Evolutionary conservation across 108 stramenopile genomes (phyloP).

Genomic region (Conticribra guillardii): DNA sequence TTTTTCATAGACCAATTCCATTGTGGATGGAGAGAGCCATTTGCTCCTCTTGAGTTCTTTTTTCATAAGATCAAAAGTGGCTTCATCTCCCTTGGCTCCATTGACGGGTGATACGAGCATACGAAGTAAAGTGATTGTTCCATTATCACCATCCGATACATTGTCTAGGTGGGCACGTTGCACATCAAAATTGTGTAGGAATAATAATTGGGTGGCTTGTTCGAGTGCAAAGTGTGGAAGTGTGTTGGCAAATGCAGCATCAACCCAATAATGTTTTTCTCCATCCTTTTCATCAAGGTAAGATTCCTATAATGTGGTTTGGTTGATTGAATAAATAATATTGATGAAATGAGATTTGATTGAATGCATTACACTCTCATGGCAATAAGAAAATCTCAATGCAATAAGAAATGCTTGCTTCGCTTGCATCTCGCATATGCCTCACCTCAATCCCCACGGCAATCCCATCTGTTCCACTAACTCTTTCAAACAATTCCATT

Average conservation of each 20-base stretch:
- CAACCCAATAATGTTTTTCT: conserved; percentile 82
- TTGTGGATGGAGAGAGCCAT: conserved; percentile 91
- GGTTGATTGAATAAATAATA: too few species aligned
- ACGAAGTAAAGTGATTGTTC: conserved; percentile 89
- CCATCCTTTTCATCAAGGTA: conserved; percentile 48
- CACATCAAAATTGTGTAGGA: conserved; percentile 87
- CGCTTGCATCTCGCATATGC: conserved; percentile 3
- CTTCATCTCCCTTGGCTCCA: conserved; percentile 39
- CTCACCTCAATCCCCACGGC: conserved; percentile 77
- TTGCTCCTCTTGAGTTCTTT: conserved; percentile 86
- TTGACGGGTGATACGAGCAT: conserved; percentile 69
- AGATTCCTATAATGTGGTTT: conserved; percentile 36
- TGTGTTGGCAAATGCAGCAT: conserved; percentile 91
- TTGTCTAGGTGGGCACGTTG: conserved; percentile 91
- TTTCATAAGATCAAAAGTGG: conserved; percentile 62
- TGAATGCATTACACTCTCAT: too few species aligned
- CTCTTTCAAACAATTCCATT: conserved; percentile 77
- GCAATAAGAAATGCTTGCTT: too few species aligned
- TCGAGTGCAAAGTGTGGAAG: conserved; percentile 88
- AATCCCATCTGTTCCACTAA: conserved; percentile 87
- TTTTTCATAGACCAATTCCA: conserved; percentile 84
- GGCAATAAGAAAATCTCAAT: too few species aligned
- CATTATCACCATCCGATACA: conserved; percentile 91
- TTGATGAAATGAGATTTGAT: conserved; percentile 19
- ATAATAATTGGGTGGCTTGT: conserved; percentile 83